phyloP scores from a whole-genome alignment of 768 basidiomycete species.

The Mycena latifolia region DNA sequence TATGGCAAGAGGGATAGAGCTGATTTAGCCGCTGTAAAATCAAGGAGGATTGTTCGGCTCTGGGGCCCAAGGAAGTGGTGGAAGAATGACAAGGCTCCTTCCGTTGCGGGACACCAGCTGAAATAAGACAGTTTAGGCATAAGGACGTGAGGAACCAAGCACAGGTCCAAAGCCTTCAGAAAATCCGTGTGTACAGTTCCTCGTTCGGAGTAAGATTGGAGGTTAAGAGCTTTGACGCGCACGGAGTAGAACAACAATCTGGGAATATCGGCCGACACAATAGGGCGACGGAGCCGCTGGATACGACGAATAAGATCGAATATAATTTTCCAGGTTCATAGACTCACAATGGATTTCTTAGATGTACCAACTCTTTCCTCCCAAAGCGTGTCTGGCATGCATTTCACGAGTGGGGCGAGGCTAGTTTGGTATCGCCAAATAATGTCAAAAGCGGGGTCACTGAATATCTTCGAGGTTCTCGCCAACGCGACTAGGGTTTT shows the following conservation, averaged over 20 bases:
- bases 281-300: slow-evolving; percentile 21
- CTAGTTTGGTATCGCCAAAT: slow-evolving; percentile 6
- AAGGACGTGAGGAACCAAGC: not conserved
- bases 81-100: not conserved
- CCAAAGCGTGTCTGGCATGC: slow-evolving; percentile 31
- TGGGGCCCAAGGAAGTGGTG: slow-evolving; percentile 10
- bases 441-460: slow-evolving; percentile 19
- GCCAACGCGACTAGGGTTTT: slow-evolving; percentile 5
- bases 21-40: not conserved
- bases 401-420: slow-evolving; percentile 24
- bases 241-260: slow-evolving; percentile 30
- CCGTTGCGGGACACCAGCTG: slow-evolving; percentile 3
- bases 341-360: slow-evolving; percentile 11
- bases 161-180: slow-evolving; percentile 21
- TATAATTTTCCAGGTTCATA: not conserved
- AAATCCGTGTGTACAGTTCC: slow-evolving; percentile 11
- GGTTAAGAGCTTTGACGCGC: slow-evolving; percentile 5
- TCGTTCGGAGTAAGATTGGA: rapidly evolving
- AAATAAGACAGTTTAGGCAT: slow-evolving; percentile 20
- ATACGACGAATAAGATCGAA: not conserved
- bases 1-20: slow-evolving; percentile 22
- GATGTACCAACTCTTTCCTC: not conserved
- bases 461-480: slow-evolving; percentile 16
- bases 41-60: slow-evolving; percentile 3
- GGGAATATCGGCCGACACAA: slow-evolving; percentile 10